These are phyloP conservation scores for Globisporangium lucens DNA, from an alignment of 352 stramenopile species.

Conservation along the genomic window DNA sequence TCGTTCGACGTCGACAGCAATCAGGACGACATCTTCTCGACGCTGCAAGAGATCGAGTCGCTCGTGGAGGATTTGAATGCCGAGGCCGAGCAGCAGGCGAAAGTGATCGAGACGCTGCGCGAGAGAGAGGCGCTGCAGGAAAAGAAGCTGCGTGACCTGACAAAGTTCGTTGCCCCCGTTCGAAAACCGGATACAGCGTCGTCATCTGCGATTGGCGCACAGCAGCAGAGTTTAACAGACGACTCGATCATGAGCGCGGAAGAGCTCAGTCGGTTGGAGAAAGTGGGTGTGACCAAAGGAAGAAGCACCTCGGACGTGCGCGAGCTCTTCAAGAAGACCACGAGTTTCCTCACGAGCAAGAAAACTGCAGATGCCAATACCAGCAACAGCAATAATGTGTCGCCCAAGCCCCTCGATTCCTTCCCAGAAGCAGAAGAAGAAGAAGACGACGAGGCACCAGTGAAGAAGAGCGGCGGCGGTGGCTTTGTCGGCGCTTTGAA, in stretches of 20 bases:
- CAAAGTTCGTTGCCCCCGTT: conserved; percentile 18
- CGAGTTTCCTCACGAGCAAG: conserved; percentile 19
- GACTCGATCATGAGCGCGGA: conserved; percentile 13
- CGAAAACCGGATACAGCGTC: conserved; percentile 11
- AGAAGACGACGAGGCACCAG: not conserved
- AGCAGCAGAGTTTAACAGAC: conserved; percentile 13
- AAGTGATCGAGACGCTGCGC: conserved; percentile 34
- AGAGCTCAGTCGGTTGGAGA: conserved; percentile 22
- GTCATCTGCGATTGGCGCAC: not conserved
- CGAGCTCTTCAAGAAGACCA: conserved; percentile 48
- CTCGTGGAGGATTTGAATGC: conserved; percentile 54
- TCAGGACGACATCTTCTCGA: conserved; percentile 24
- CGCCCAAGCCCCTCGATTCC: conserved; percentile 10
- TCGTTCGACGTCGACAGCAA: conserved; percentile 10
- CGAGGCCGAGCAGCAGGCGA: conserved; percentile 46
- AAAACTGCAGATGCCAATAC: conserved; percentile 9
- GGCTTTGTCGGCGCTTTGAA: conserved; percentile 29
- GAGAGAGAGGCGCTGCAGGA: conserved; percentile 26
- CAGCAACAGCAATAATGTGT: not conserved
- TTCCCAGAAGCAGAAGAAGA: not conserved
- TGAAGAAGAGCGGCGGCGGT: conserved; percentile 12
- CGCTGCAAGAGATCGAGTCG: conserved; percentile 33
- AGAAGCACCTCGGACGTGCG: conserved; percentile 40
- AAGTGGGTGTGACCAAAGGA: conserved; percentile 21
- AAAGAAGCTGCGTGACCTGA: conserved; percentile 30